Evolutionary conservation across 106 monocot genomes (phyloP), one percentile per base, ranked within the genome.

Genomic region (Vanilla planifolia): DNA sequence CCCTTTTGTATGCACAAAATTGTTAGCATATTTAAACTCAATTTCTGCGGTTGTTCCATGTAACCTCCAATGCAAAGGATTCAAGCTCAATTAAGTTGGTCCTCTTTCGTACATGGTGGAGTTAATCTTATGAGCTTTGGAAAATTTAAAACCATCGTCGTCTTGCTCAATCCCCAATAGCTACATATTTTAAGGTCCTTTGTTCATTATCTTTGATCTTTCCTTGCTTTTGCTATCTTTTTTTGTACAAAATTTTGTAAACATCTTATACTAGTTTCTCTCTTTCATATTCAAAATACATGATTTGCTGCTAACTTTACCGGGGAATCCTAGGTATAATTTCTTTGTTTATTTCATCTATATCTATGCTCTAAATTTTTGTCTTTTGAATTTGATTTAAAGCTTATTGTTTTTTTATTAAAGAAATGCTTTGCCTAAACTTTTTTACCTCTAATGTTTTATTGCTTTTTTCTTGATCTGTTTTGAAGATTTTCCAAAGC

Each of bases 401-500:
- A 32, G 16, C 5, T 14, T 7, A 40, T 53, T 4, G 15, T 30
- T 53, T 27, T 2, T 53, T 53, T 53, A 53, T 53, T 11, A 16
- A 16, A 27, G 0, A 11, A 26, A 9, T 24, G 24, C 28, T 51
- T 14, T 9, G 24, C 10, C 28, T 11, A 16, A 46, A 46, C 13
- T 26, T 26, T 40, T 51, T 9, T 36, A 40, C 14, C 7, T 23
- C 28, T n/a, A n/a, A n/a, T n/a, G n/a, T n/a, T 29, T 62, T 43
- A 29, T 63, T 48, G 32, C 19, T 65, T 29, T 40, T 47, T 59
- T 28, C 33, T 40, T 29, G 26, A 53, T 8, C 59, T 47, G 46
- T 65, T 46, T 17, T 48, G 36, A 68, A 96, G 92, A 85, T 98
- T 43, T 92, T 98, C 58, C 98, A 98, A 98, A 98, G 92, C 81